These are phyloP conservation scores for Dioscorea cayenensis DNA, from an alignment of 116 monocot species.

Conservation along the genomic window DNA sequence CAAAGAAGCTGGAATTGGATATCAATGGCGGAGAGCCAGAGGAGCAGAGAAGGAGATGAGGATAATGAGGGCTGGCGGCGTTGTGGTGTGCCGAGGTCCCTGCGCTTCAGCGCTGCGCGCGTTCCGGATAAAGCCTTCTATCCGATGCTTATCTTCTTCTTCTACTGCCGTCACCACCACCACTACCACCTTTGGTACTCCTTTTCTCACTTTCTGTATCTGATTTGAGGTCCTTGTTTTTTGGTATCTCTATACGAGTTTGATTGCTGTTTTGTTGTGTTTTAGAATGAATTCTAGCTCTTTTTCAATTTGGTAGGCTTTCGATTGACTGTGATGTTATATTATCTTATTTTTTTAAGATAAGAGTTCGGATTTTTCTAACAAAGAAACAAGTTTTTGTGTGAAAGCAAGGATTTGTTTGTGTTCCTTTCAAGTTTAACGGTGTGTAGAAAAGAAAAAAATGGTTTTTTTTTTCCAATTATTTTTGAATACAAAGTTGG, in stretches of 20 bases:
- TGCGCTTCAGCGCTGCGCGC: constrained; percentile 17
- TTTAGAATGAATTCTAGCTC: too few species aligned
- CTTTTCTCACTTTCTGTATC: neutral
- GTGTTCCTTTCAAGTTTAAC: too few species aligned
- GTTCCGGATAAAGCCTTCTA: neutral
- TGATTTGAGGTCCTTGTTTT: neutral
- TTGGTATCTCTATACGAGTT: neutral
- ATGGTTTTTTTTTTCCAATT: too few species aligned
- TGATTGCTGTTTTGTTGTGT: too few species aligned
- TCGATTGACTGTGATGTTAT: too few species aligned
- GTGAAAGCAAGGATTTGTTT: too few species aligned
- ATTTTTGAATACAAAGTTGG: too few species aligned
- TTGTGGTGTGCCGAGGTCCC: constrained; percentile 8
- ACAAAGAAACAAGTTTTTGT: too few species aligned
- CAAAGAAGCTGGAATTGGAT: neutral
- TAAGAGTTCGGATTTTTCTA: too few species aligned
- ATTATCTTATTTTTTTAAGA: too few species aligned
- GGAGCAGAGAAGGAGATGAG: neutral
- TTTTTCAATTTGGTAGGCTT: too few species aligned
- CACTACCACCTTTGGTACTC: constrained; percentile 20
- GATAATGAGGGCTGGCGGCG: constrained; percentile 10
- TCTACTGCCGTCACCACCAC: constrained; percentile 11
- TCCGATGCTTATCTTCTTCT: constrained; percentile 35
- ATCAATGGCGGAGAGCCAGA: neutral
- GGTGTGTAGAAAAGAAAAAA: too few species aligned